Base-by-base conservation (phyloP, 345 rosid species). In the Ailanthus altissimus region DNA sequence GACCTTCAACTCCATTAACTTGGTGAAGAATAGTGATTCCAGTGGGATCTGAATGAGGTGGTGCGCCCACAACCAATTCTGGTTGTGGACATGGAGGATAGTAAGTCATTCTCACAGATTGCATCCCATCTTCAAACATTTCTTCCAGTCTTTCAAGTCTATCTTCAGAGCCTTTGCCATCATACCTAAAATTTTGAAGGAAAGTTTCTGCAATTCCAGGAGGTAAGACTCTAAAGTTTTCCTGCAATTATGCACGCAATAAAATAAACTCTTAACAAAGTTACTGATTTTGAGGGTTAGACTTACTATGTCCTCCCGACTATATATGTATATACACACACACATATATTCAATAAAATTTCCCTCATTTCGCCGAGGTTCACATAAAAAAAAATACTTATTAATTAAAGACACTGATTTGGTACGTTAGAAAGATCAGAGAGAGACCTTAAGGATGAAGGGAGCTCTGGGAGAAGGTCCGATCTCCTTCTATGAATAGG, bases 401-500 rank as follows among this genome's bases (percentile, higher is more conserved):
- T 32, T 3, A 32, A 32, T 32, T 32, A 32, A 32, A 32, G 3
- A 32, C 2, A 32, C 2, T 3, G 38, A 32, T 32, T 32, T 32
- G 38, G 38, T 32, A 32, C 3, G 38, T 32, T 32, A 53, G 38
- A 32, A 32, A 32, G 1, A 32, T 3, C 38, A 32, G 38, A 32
- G 3, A 51, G 21, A 15, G 40, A 84, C 90, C 85, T 87, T 5
- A 83, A 28, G 0, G 86, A 77, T 38, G 81, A 49, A 67, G 79
- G 85, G 61, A 86, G 84, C 72, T 82, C 77, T 7, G 86, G 86
- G 18, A 86, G 32, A 5, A 86, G 81, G 42, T 83, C 82, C 2
- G 78, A 54, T 66, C 75, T 81, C 62, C 86, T 77, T 56, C 53
- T 43, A 0, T 77, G 32, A 23, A 73, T 26, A 6, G 86, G 86